A percentile compares a stretch with the other conserved stretches of the same genome.
Evolutionary conservation across 371 early-diverging fungal species (phyloP).

Genomic region (Paraphysoderma sedebokerense): DNA sequence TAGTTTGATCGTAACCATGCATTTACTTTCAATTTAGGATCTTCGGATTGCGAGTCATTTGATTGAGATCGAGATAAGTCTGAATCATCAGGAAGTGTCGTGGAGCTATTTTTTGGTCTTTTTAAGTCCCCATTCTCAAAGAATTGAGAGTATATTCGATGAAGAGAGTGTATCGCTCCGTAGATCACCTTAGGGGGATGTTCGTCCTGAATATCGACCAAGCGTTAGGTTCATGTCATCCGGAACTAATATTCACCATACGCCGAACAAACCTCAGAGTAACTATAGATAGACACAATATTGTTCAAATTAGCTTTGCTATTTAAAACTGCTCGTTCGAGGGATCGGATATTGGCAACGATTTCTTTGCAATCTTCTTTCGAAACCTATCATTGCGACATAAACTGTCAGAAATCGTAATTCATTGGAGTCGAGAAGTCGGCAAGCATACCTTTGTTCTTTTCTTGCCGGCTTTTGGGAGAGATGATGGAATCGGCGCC

Average conservation of each 20-base stretch:
- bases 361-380: background rate
- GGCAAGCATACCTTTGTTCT: background rate
- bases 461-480: background rate
- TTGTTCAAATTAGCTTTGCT: conserved; percentile 8
- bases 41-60: conserved; percentile 2
- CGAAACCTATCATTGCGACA: background rate
- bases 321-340: conserved; percentile 5
- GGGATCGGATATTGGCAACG: conserved; percentile 2
- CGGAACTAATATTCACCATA: background rate
- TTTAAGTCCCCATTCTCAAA: conserved; percentile 45
- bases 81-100: conserved; percentile 11
- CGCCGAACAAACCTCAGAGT: conserved; percentile 19
- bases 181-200: conserved; percentile 24
- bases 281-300: conserved; percentile 27
- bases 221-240: background rate
- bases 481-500: background rate
- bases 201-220: conserved; percentile 9
- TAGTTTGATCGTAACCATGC: conserved; percentile 60
- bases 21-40: conserved; percentile 31
- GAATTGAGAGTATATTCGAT: conserved; percentile 45
- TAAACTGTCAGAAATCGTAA: background rate
- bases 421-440: background rate
- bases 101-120: conserved; percentile 12
- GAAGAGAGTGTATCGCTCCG: conserved; percentile 49
- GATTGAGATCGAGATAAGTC: conserved; percentile 1